phyloP scores from a whole-genome alignment of 768 basidiomycete species.

The Symmetrospora coprosmae region DNA sequence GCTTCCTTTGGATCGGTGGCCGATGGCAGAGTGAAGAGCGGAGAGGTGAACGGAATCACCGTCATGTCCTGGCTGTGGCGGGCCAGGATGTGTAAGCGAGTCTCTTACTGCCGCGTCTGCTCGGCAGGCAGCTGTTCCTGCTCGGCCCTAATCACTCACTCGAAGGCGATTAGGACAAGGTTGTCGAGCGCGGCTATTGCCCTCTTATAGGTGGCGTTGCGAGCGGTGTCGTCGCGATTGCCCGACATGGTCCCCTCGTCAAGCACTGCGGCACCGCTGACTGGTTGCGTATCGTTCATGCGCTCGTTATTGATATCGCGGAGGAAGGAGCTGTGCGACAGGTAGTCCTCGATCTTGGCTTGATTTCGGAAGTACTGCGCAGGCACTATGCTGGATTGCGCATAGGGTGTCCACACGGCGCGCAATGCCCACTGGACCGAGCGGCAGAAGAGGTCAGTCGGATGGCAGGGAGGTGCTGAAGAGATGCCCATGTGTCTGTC shows the following conservation, averaged over 20 bases:
- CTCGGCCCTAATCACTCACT: conserved; percentile 9
- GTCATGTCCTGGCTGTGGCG: conserved; percentile 26
- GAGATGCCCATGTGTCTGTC: conserved; percentile 30
- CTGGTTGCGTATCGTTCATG: conserved; percentile 25
- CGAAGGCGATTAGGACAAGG: conserved; percentile 32
- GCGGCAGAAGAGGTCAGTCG: background rate
- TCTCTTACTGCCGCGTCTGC: background rate
- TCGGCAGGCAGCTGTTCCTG: no score
- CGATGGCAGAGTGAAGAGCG: conserved; percentile 30
- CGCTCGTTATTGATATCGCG: conserved; percentile 38
- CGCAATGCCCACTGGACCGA: conserved; percentile 10
- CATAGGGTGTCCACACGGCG: conserved; percentile 27
- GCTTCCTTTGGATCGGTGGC: conserved; percentile 7
- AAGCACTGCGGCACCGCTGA: background rate
- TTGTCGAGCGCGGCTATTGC: conserved; percentile 28
- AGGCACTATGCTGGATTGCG: conserved; percentile 30
- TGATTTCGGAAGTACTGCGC: conserved; percentile 41
- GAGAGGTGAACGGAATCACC: conserved; percentile 27
- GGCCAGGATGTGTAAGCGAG: background rate
- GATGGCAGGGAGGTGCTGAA: background rate
- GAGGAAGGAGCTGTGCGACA: conserved; percentile 34
- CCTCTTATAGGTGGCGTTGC: conserved; percentile 27
- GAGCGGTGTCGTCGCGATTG: background rate
- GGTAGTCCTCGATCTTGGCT: conserved; percentile 37
- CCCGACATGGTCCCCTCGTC: background rate